These are phyloP conservation scores for Flaveria bidentis DNA, from an alignment of 129 eudicot genomes.

Conservation along the genomic window DNA sequence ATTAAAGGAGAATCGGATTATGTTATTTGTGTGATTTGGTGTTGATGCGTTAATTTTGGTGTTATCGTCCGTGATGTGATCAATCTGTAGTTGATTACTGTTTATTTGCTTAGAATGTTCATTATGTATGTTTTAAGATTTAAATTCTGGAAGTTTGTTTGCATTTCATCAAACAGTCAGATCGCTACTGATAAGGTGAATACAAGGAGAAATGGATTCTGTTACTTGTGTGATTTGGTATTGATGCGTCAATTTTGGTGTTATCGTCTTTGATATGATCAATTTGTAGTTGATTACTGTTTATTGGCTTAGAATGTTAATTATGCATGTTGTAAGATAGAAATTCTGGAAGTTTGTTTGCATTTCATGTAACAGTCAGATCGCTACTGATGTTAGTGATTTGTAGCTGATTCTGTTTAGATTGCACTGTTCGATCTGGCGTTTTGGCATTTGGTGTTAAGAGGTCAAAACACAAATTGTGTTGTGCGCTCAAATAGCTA, in stretches of 20 bases:
- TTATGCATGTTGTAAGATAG: background rate
- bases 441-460: too few relatives aligned
- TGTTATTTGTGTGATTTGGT: constrained; percentile 3
- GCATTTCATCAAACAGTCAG: constrained; percentile 2
- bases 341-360: background rate
- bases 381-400: background rate
- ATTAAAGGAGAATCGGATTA: constrained; percentile 4
- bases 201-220: constrained; percentile 9
- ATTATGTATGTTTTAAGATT: background rate
- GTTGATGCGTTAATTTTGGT: background rate
- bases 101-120: background rate
- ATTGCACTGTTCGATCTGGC: too few relatives aligned
- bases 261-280: background rate
- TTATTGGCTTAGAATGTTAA: background rate
- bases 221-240: background rate
- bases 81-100: background rate
- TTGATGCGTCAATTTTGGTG: background rate
- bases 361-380: constrained; percentile 7
- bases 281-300: background rate
- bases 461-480: too few relatives aligned
- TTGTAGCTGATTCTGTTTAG: too few relatives aligned
- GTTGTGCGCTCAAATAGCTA: too few relatives aligned
- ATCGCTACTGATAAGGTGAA: background rate
- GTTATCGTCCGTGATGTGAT: background rate
- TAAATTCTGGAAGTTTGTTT: background rate